These are phyloP conservation scores for Alternaria gaisen DNA, from an alignment of 2,329 filamentous ascomycete genomes.

Conservation along the genomic window DNA sequence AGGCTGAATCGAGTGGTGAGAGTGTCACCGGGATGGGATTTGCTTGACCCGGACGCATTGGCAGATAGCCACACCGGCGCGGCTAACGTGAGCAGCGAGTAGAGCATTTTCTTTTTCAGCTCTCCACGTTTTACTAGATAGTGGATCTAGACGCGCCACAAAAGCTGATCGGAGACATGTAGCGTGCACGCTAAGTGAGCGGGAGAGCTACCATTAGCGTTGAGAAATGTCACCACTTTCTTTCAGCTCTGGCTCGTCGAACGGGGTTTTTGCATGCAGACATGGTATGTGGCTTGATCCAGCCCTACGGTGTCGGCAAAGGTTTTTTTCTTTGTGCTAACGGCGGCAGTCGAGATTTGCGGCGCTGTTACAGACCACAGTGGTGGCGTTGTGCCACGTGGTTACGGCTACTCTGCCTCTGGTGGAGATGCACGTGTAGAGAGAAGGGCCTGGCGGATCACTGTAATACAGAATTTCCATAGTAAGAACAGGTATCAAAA, in stretches of 20 bases:
- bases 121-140: slow-evolving; percentile 6
- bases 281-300: neutral
- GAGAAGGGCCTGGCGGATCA: neutral
- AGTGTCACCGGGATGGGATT: neutral
- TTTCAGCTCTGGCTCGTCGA: neutral
- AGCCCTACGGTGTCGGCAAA: slow-evolving; percentile 1
- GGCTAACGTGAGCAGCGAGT: too few species aligned
- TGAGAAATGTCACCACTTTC: neutral
- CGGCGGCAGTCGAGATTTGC: neutral
- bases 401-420: neutral
- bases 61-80: neutral
- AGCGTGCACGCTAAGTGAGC: neutral
- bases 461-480: neutral
- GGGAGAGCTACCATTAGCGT: neutral
- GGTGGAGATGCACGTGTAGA: neutral
- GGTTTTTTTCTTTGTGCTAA: neutral
- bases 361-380: neutral
- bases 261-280: neutral
- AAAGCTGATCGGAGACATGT: neutral
- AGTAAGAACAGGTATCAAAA: neutral
- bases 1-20: neutral
- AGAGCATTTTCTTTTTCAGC: slow-evolving; percentile 1
- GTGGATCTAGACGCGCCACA: slow-evolving; percentile 4
- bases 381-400: neutral
- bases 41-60: neutral